These are phyloP conservation scores for Xylaria sp. DNA, from an alignment of 2,329 filamentous ascomycete genomes.

Conservation along the genomic window DNA sequence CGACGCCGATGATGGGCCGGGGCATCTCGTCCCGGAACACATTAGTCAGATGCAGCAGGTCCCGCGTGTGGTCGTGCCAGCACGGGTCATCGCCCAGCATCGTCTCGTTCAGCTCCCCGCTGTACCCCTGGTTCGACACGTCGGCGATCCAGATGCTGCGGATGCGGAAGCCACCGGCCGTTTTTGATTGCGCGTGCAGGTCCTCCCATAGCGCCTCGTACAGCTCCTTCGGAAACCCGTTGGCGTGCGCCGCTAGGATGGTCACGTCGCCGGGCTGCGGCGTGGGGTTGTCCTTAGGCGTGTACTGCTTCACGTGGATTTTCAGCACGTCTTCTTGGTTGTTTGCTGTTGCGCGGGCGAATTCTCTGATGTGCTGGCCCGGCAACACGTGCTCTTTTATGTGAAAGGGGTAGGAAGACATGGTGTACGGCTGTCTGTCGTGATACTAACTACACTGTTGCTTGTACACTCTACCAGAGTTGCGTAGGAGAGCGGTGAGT, in stretches of 20 bases:
- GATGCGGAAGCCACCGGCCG: conserved; percentile 69
- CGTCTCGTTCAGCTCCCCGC: conserved; percentile 79
- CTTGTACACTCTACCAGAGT: background rate
- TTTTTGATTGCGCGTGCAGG: conserved; percentile 65
- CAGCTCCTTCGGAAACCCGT: conserved; percentile 94
- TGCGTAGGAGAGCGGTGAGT: background rate
- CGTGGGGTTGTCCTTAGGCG: conserved; percentile 73
- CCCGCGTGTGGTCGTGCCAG: conserved; percentile 87
- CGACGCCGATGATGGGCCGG: conserved; percentile 83
- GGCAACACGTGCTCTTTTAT: conserved; percentile 79
- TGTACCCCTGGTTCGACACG: conserved; percentile 84
- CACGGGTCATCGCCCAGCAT: conserved; percentile 85
- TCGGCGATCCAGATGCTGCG: conserved; percentile 91
- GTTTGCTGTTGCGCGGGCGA: conserved; percentile 75
- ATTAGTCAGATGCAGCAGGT: conserved; percentile 87
- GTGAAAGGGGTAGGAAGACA: conserved; percentile 62
- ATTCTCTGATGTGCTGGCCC: conserved; percentile 84
- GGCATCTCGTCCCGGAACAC: conserved; percentile 81
- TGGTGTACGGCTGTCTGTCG: background rate
- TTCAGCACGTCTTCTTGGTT: conserved; percentile 79
- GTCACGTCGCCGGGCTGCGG: conserved; percentile 82
- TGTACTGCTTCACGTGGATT: conserved; percentile 88
- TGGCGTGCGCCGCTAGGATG: conserved; percentile 87
- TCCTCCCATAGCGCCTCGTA: conserved; percentile 95
- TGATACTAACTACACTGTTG: background rate